Base-by-base conservation (phyloP, 768 basidiomycete species). In the Boletus patriciae region DNA sequence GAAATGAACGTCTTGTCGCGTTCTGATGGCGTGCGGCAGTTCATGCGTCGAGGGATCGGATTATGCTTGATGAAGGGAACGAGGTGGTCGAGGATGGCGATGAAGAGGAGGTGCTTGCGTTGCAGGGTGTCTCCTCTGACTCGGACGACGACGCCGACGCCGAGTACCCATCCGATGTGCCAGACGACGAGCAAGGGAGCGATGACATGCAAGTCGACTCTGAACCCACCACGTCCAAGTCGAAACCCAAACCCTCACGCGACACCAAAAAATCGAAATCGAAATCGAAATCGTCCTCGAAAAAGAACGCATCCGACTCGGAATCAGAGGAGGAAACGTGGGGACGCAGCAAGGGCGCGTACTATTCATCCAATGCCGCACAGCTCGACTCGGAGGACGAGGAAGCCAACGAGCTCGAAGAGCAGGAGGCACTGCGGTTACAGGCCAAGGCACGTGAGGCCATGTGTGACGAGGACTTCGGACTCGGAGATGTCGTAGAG, bases 341-440 rank as follows among this genome's bases (percentile, higher is more conserved):
- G 94, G 94, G 94, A 11, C 79, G 76, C 57, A 83, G 84, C 59
- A 87, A 87, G 72, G 79, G 84, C 40, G 87, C 84, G 5, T 98
- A 95, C 73, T 96, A 96, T 68, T 84, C 91, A 4, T 90, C 89
- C 5, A 93, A 92, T 69, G 92, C 90, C 33, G 87, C 79, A 36
- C 76, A 90, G 52, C 75, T 92, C 37, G 91, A 91, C 50, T 88
- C 87, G 37, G 90, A 91, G 62, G 88, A 95, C 60, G 94, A 96
- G 64, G 94, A 96, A 70, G 90, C 85, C 34, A 83, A 90, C 65
- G 88, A 90, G 61, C 74, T 96, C 48, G 94, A 98, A 66, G 92
- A 92, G 69, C 85, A 88, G 67, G 94, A 98, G 70, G 91, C 90
- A 8, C 85, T 74, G 62, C 78, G 92, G 55, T 73, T 96, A 44